Conservation (phyloP, 2,329 filamentous ascomycete species). For the Aspergillus arachidicola region DNA sequence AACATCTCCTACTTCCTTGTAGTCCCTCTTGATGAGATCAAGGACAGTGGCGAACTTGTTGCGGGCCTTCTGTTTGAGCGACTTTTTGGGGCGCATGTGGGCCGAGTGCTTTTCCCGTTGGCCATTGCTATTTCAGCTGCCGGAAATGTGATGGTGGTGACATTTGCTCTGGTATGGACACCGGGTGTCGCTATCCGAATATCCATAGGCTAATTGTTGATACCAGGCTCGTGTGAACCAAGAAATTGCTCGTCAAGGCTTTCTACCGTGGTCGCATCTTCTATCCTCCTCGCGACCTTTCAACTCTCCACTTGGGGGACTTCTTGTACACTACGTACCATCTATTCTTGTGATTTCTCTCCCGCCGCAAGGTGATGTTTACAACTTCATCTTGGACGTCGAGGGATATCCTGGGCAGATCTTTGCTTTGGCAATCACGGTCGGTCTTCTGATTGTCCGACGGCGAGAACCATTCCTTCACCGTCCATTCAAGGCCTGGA, state of each 20-base stretch:
- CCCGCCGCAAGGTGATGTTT: conserved; percentile 66
- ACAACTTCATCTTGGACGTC: conserved; percentile 73
- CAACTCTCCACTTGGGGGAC: conserved; percentile 66
- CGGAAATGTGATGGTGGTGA: conserved; percentile 69
- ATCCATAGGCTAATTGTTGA: not conserved
- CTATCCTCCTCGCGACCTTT: conserved; percentile 69
- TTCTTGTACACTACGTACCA: conserved; percentile 70
- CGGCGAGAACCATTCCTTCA: conserved; percentile 60
- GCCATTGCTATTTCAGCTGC: conserved; percentile 68
- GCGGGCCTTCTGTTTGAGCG: conserved; percentile 68
- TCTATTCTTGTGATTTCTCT: conserved; percentile 67
- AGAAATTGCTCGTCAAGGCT: conserved; percentile 71
- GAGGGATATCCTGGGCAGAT: conserved; percentile 69
- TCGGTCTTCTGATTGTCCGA: conserved; percentile 64
- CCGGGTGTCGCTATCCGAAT: conserved; percentile 23
- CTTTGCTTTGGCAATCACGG: conserved; percentile 58
- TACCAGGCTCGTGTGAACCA: conserved; percentile 68
- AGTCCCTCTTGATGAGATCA: conserved; percentile 68
- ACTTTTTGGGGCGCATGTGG: conserved; percentile 62
- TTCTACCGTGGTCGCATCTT: conserved; percentile 64
- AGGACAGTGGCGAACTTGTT: conserved; percentile 66
- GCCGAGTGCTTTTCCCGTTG: conserved; percentile 61
- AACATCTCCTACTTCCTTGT: conserved; percentile 68
- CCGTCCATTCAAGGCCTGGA: conserved; percentile 68
- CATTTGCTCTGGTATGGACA: conserved; percentile 64